phyloP scores from a whole-genome alignment of 192 early-diverging fungal species.

The Coemansia sp. region DNA sequence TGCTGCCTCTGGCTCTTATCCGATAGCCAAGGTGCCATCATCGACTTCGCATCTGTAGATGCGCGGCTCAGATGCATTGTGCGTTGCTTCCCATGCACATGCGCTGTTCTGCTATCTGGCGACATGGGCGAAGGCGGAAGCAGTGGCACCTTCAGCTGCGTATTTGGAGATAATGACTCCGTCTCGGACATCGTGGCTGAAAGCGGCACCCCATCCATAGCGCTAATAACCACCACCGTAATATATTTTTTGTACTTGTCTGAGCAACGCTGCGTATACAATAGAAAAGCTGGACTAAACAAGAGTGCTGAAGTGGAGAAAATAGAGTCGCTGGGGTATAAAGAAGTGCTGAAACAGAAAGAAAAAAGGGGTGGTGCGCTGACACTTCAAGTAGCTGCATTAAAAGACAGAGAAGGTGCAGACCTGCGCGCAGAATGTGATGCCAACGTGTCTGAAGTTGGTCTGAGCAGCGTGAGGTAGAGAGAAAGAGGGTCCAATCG shows the following conservation, averaged over 20 bases:
- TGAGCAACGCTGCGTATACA: not conserved
- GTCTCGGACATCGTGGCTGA: conserved; percentile 8
- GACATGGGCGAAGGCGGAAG: conserved; percentile 40
- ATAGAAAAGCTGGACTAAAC: not conserved
- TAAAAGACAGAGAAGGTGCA: not conserved
- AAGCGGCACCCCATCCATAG: conserved; percentile 1
- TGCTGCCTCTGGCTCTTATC: conserved; percentile 18
- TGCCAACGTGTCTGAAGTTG: not conserved
- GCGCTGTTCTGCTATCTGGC: conserved; percentile 4
- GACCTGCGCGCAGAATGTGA: not conserved
- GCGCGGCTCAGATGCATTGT: conserved; percentile 31
- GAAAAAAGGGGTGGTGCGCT: not conserved
- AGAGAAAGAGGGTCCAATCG: conserved; percentile 1
- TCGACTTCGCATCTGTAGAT: conserved; percentile 11
- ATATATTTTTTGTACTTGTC: not conserved
- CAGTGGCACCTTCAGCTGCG: conserved; percentile 15
- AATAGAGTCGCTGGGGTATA: not conserved
- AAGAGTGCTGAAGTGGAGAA: not conserved
- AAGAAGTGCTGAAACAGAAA: not conserved
- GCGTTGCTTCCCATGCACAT: conserved; percentile 12
- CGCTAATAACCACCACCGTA: not conserved
- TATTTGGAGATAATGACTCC: conserved; percentile 3
- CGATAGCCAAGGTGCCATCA: conserved; percentile 14
- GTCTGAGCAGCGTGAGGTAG: not conserved
- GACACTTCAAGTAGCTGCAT: not conserved